Evolutionary conservation across 192 early-diverging fungal genomes (phyloP).

Genomic region (Kickxella alabastrina): DNA sequence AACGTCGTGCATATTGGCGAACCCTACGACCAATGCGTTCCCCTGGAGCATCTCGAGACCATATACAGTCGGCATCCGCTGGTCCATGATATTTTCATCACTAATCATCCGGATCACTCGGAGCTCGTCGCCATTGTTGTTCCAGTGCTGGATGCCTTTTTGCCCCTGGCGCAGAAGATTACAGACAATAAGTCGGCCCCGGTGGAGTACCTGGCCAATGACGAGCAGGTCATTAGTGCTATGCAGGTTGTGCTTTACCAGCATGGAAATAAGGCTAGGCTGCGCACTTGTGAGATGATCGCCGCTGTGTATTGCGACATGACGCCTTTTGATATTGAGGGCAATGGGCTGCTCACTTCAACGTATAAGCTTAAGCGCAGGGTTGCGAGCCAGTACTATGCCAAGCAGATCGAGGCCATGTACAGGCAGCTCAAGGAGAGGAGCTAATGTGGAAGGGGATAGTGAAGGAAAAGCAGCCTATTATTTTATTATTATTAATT

Average conservation of each 20-base stretch:
- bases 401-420: conserved; percentile 63
- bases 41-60: conserved; percentile 84
- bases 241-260: conserved; percentile 58
- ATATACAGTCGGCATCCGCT: conserved; percentile 67
- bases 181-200: conserved; percentile 12
- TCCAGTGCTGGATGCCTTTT: conserved; percentile 64
- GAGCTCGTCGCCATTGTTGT: conserved; percentile 84
- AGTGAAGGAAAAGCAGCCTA: background rate
- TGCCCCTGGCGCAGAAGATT: conserved; percentile 56
- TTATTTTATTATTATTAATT: too few relatives aligned
- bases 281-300: conserved; percentile 83
- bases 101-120: conserved; percentile 80
- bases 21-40: conserved; percentile 75
- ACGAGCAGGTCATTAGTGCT: conserved; percentile 52
- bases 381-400: conserved; percentile 60
- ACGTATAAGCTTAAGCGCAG: conserved; percentile 86
- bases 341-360: conserved; percentile 77
- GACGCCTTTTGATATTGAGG: conserved; percentile 69
- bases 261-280: conserved; percentile 60
- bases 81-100: conserved; percentile 83
- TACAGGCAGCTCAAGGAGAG: conserved; percentile 45
- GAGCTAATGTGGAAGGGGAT: background rate
- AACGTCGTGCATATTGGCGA: conserved; percentile 75
- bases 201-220: conserved; percentile 37
- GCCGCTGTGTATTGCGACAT: conserved; percentile 64